Evolutionary conservation across 257 asterid genomes (phyloP).

Genomic region (Solanum corneliomulleri): DNA sequence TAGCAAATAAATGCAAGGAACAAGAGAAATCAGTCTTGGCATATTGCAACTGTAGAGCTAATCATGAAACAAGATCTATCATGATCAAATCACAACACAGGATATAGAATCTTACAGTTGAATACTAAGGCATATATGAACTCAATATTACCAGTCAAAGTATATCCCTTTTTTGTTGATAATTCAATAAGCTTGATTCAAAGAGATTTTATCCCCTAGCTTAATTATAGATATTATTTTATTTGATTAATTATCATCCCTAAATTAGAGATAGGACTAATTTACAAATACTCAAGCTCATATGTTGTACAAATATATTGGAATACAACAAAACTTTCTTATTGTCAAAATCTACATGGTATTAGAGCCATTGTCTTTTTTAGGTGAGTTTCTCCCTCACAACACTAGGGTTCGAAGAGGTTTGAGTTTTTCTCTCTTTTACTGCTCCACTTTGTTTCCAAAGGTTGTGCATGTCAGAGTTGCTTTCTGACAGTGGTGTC

Average conservation of each 20-base stretch:
- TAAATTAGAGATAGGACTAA: neutral
- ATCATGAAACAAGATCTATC: neutral
- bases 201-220: neutral
- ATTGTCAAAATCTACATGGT: neutral
- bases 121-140: neutral
- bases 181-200: neutral
- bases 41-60: neutral
- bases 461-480: neutral
- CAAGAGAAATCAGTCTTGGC: neutral
- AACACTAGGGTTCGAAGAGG: neutral
- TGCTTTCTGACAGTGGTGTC: neutral
- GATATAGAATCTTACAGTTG: neutral
- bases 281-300: neutral
- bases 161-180: neutral
- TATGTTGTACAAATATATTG: neutral
- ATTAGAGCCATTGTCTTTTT: neutral
- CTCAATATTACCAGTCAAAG: neutral
- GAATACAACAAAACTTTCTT: neutral
- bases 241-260: neutral
- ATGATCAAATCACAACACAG: neutral
- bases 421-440: neutral
- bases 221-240: neutral
- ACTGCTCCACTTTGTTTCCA: neutral
- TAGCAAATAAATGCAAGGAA: neutral
- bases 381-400: neutral